A percentile compares a stretch with the other conserved stretches of the same genome.
phyloP scores from a whole-genome alignment of 106 monocot genomes.

The Allium fistulosum region DNA sequence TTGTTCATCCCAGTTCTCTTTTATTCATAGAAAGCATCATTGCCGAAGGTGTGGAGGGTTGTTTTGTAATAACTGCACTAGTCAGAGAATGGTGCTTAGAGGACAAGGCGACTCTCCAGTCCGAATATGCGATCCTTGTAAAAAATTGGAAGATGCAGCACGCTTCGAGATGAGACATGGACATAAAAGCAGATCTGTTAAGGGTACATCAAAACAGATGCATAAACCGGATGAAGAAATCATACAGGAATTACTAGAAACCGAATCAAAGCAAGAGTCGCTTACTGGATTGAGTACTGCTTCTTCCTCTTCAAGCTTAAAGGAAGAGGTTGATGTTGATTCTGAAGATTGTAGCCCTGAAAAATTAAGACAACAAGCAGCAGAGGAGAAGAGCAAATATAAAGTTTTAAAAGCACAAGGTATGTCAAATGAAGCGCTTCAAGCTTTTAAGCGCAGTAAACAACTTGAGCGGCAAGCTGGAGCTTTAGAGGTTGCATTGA shows the following conservation, averaged over 20 bases:
- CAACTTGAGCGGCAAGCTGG: slow-evolving; percentile 90
- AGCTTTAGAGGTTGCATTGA: slow-evolving; percentile 54
- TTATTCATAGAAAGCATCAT: slow-evolving; percentile 97
- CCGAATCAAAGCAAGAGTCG: slow-evolving; percentile 36
- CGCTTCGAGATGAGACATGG: slow-evolving; percentile 82
- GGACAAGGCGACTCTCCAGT: slow-evolving; percentile 96
- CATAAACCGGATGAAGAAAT: slow-evolving; percentile 49
- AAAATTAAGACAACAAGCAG: slow-evolving; percentile 68
- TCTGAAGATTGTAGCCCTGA: slow-evolving; percentile 38
- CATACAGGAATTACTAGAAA: slow-evolving; percentile 37
- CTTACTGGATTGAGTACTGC: slow-evolving; percentile 7
- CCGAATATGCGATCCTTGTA: slow-evolving; percentile 94
- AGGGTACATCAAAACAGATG: slow-evolving; percentile 48
- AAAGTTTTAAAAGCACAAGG: slow-evolving; percentile 74
- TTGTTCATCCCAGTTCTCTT: slow-evolving; percentile 81
- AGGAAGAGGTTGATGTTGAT: slow-evolving; percentile 23
- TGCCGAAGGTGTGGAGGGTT: slow-evolving; percentile 97
- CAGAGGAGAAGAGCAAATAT: slow-evolving; percentile 79
- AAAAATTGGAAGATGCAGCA: slow-evolving; percentile 86
- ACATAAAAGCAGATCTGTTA: slow-evolving; percentile 41
- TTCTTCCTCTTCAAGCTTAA: slow-evolving; percentile 22
- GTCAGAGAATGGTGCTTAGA: slow-evolving; percentile 84
- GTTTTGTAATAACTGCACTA: slow-evolving; percentile 89
- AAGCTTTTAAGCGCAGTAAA: slow-evolving; percentile 77
- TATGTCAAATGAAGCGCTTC: slow-evolving; percentile 76